Conservation (phyloP, 441 rosid genomes). For the Populus hybrid region DNA sequence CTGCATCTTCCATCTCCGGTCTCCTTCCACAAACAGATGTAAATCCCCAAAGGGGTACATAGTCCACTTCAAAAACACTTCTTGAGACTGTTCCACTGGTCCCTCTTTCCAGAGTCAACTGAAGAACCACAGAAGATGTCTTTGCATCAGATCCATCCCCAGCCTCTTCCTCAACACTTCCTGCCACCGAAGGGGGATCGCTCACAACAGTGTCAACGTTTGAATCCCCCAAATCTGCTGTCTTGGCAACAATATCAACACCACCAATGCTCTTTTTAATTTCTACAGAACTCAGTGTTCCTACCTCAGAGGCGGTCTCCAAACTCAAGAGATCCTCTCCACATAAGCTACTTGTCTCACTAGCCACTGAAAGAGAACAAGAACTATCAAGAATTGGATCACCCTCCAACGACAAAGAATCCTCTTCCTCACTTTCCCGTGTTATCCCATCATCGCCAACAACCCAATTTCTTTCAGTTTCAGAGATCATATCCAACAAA, state of each 20-base stretch:
- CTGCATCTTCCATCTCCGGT: slow-evolving; percentile 95
- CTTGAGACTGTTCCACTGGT: slow-evolving; percentile 33
- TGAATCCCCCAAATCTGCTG: slow-evolving; percentile 33
- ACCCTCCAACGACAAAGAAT: slow-evolving; percentile 54
- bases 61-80: slow-evolving; percentile 81
- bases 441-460: slow-evolving; percentile 32
- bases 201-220: slow-evolving; percentile 28
- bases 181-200: slow-evolving; percentile 36
- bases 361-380: slow-evolving; percentile 55
- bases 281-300: slow-evolving; percentile 34
- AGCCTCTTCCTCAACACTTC: slow-evolving; percentile 38
- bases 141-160: slow-evolving; percentile 35
- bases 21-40: slow-evolving; percentile 78
- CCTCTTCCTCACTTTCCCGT: slow-evolving; percentile 55
- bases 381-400: slow-evolving; percentile 53
- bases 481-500: slow-evolving; percentile 42
- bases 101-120: slow-evolving; percentile 39
- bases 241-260: slow-evolving; percentile 39
- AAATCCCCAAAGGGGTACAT: slow-evolving; percentile 79
- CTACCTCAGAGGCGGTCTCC: slow-evolving; percentile 43
- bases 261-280: slow-evolving; percentile 35
- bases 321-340: slow-evolving; percentile 51
- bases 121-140: slow-evolving; percentile 39
- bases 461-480: slow-evolving; percentile 35
- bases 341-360: slow-evolving; percentile 65